phyloP scores from a whole-genome alignment of 257 asterid genomes.

The Lycium barbarum region DNA sequence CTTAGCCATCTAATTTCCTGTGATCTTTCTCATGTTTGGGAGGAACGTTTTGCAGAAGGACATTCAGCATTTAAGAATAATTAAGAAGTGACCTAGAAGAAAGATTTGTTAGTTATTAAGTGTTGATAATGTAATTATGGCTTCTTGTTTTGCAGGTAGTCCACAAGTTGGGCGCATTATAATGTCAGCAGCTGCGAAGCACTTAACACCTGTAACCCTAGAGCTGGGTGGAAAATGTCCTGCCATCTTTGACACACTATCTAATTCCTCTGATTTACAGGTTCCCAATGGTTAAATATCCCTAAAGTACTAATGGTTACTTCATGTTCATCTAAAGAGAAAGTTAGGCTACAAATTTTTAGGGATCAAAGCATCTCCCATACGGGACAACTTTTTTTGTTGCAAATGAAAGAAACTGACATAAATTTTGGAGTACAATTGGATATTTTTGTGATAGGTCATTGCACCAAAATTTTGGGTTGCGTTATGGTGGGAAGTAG shows the following conservation, averaged over 20 bases:
- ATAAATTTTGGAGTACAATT: background rate
- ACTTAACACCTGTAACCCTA: conserved; percentile 91
- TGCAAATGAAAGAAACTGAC: background rate
- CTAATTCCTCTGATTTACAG: conserved; percentile 67
- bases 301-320: background rate
- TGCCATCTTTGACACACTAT: conserved; percentile 69
- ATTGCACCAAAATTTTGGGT: background rate
- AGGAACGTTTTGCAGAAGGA: background rate
- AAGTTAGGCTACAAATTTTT: background rate
- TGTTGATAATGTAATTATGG: background rate
- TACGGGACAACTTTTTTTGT: background rate
- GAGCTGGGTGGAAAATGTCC: conserved; percentile 98
- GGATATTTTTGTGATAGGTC: background rate
- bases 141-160: conserved; percentile 62
- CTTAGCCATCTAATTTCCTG: background rate
- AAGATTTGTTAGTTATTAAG: background rate
- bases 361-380: background rate
- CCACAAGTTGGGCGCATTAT: conserved; percentile 71
- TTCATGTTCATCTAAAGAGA: background rate
- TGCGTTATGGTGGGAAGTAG: background rate
- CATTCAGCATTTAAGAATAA: conserved; percentile 10
- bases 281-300: conserved; percentile 39
- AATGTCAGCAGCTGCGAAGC: conserved; percentile 94
- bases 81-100: conserved; percentile 18
- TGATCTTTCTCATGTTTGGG: conserved; percentile 15